A percentile compares a stretch with the other conserved stretches of the same genome.
Evolutionary conservation across 2,329 filamentous ascomycete genomes (phyloP).

Genomic region (Exophiala aquamarina): DNA sequence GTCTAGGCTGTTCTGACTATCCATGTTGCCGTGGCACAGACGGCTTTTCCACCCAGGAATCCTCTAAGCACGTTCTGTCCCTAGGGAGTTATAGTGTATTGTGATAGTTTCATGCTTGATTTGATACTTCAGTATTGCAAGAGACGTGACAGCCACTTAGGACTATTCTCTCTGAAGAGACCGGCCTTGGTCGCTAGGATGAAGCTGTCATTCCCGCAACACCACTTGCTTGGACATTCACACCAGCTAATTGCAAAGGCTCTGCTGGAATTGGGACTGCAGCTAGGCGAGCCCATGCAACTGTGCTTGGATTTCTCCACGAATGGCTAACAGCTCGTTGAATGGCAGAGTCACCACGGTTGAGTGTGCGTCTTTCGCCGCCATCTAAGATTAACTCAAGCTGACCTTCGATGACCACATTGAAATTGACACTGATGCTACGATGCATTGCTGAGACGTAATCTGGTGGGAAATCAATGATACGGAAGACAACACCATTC

Average conservation of each 20-base stretch:
- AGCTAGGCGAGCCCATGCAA: slow-evolving; percentile 12
- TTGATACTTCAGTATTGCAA: no score
- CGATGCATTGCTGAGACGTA: slow-evolving; percentile 49
- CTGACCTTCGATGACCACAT: slow-evolving; percentile 54
- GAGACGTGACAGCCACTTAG: no score
- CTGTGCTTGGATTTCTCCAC: slow-evolving; percentile 37
- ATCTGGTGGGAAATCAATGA: slow-evolving; percentile 47
- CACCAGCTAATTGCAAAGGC: background rate
- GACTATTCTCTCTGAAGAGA: no score
- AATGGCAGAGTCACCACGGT: slow-evolving; percentile 53
- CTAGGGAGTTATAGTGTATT: no score
- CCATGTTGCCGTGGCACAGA: no score
- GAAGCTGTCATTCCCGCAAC: no score
- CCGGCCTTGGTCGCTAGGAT: no score
- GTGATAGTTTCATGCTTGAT: no score
- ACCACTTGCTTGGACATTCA: no score
- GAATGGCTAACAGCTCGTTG: slow-evolving; percentile 47
- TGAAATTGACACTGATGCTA: slow-evolving; percentile 54
- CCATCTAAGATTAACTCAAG: slow-evolving; percentile 52
- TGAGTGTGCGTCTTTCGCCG: slow-evolving; percentile 47
- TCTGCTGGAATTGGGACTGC: slow-evolving; percentile 1
- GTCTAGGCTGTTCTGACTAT: no score
- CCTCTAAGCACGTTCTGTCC: no score
- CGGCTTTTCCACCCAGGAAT: no score
- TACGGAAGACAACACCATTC: slow-evolving; percentile 10